Evolutionary conservation across 1,284 basidiomycete genomes (phyloP), one percentile per base, ranked within the genome.

Genomic region (Trichosporon sp.): DNA sequence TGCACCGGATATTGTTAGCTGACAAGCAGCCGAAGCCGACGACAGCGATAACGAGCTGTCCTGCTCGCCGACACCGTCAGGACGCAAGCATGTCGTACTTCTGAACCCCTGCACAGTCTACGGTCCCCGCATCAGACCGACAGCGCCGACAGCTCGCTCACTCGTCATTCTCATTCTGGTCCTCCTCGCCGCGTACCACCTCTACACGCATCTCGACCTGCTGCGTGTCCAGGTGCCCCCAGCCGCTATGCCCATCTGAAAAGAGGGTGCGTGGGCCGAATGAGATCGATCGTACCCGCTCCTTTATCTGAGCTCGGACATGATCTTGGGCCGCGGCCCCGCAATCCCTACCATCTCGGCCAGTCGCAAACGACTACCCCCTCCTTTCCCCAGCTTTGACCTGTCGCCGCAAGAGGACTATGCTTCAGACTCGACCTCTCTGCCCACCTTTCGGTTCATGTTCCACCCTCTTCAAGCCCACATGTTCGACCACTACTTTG

Each of bases 1-100:
- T 4, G 29, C 33, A 5, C 7, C 10, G 16, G 32, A 7, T 31
- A 11, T 21, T 29, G 4, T n/a, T 3, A 33, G 21, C 52, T 29
- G 6, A 52, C 40, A 14, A 19, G 13, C 13, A 33, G 67, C 67
- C 68, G 61, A 66, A 68, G 62, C 70, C 66, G 52, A 62, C 46
- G 37, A 59, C 59, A 40, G 60, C 60, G 23, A 19, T 29, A 54
- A 62, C 29, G 2, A n/a, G n/a, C n/a, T 37, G 11, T 25, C 49
- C 25, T 58, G 32, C 23, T 60, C 21, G 60, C 29, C 63, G 61
- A 61, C 69, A 19, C 65, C 68, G 11, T 65, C 69, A 27, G 62
- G 64, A 29, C 69, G 69, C 10, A 70, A 72, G 61, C 68, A 68
- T 37, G 65, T 70, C 60, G 65, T 74, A 23, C 68, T 74, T 37